phyloP scores from a whole-genome alignment of 177 flowering plant species.

The Vitis hybrid region DNA sequence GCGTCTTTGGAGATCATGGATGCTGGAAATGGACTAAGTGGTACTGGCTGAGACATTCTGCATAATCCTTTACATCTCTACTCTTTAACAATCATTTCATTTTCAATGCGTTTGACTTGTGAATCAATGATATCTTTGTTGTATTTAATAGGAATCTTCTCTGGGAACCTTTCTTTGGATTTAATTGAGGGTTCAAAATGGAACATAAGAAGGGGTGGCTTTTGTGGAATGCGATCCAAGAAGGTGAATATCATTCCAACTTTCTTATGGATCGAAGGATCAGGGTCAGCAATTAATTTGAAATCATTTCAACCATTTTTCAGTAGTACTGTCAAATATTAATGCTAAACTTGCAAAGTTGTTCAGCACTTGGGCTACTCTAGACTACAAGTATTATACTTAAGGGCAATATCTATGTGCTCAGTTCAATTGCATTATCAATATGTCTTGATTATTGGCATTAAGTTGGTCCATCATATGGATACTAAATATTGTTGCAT shows the following conservation, averaged over 20 bases:
- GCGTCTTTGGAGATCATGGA: conserved; percentile 88
- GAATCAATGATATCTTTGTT: conserved; percentile 1
- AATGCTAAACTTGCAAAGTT: no score
- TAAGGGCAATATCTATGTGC: no score
- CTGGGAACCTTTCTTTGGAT: conserved; percentile 85
- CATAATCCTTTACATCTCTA: not conserved
- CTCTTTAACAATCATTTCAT: not conserved
- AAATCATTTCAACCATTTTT: not conserved
- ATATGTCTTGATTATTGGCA: no score
- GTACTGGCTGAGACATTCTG: conserved; percentile 24
- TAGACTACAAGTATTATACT: no score
- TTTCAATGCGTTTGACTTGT: not conserved
- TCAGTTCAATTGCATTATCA: no score
- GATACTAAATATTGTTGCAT: no score
- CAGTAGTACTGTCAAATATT: not conserved
- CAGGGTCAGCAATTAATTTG: not conserved
- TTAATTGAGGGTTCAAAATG: conserved; percentile 64
- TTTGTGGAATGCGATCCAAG: conserved; percentile 96
- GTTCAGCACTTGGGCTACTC: no score
- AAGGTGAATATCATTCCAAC: conserved; percentile 46
- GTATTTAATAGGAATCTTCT: conserved; percentile 62
- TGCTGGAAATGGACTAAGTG: conserved; percentile 48
- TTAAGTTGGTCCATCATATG: no score
- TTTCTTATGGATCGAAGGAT: not conserved
- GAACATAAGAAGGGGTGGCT: conserved; percentile 85